Base-by-base conservation (phyloP, 345 rosid genomes). In the Brassica incana region DNA sequence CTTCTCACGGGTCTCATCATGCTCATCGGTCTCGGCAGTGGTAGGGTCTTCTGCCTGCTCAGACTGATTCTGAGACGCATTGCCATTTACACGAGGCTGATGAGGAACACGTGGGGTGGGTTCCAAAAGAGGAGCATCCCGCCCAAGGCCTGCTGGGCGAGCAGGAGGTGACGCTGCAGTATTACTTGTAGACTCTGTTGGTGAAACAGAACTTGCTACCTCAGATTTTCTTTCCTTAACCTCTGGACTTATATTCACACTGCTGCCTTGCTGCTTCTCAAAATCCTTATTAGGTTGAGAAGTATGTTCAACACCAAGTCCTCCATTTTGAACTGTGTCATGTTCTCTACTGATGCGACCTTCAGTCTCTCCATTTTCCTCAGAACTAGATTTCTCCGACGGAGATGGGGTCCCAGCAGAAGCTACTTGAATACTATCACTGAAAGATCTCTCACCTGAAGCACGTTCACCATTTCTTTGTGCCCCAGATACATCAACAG, bases 111-210 rank as follows among this genome's bases (percentile, higher is more conserved):
- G 87, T 78, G 90, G 85, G 52, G 91, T 88, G 76, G 97, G 95
- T 67, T 92, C 92, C 84, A 90, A 80, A 54, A 92, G 85, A 0
- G 97, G 91, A 48, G 94, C 94, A 80, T 88, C 95, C 38, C 90
- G 89, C 25, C 98, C 97, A 69, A 92, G 98, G 52, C 98, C 99
- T 75, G 92, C 97, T 52, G 99, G 99, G 68, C 87, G 92, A 83
- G 87, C 83, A 79, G 90, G 79, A 16, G 81, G 79, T 62, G 20
- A n/a, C 0, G 35, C 56, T 69, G 85, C 80, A 78, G 81, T 27
- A 75, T 66, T 85, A 54, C 86, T 27, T 72, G 83, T 71, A 73
- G 82, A 84, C 69, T 69, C 87, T 25, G 88, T 68, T 56, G 91
- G 80, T 32, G 88, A 78, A 40, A 77, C 84, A 50, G 72, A 67